Percentiles rank a stretch among this genome's conserved stretches.
phyloP scores from a whole-genome alignment of 208 protist species.

The Crithidia thermophila region DNA sequence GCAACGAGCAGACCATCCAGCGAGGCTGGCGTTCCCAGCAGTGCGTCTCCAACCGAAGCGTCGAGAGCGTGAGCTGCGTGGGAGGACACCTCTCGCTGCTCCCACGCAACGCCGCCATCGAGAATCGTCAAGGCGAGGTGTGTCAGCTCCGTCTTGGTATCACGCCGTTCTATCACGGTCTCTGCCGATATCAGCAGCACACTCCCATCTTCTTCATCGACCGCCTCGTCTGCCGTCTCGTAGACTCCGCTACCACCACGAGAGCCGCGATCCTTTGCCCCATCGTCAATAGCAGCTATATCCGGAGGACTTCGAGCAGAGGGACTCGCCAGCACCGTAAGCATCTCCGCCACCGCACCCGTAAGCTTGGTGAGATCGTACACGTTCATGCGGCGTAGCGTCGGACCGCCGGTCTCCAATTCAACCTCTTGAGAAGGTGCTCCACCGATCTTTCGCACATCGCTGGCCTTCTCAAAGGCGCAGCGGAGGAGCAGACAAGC shows the following conservation, averaged over 20 bases:
- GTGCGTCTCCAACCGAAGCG: too few species aligned
- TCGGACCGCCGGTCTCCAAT: background rate
- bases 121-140: too few species aligned
- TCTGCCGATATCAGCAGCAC: too few species aligned
- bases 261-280: too few species aligned
- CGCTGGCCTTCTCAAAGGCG: background rate
- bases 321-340: background rate
- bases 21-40: background rate
- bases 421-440: background rate
- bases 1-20: constrained; percentile 1
- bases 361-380: constrained; percentile 23
- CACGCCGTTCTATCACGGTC: too few species aligned
- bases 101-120: background rate
- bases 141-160: too few species aligned
- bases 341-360: constrained; percentile 7
- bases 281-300: too few species aligned
- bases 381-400: constrained; percentile 16
- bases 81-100: background rate
- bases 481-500: background rate
- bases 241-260: background rate
- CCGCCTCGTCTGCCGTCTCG: too few species aligned
- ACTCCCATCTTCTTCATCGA: too few species aligned
- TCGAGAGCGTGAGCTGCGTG: background rate
- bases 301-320: background rate
- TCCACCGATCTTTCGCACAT: background rate